Evolutionary conservation across 345 rosid genomes (phyloP), one percentile per base, ranked within the genome.

Genomic region (Dipteronia dyeriana): DNA sequence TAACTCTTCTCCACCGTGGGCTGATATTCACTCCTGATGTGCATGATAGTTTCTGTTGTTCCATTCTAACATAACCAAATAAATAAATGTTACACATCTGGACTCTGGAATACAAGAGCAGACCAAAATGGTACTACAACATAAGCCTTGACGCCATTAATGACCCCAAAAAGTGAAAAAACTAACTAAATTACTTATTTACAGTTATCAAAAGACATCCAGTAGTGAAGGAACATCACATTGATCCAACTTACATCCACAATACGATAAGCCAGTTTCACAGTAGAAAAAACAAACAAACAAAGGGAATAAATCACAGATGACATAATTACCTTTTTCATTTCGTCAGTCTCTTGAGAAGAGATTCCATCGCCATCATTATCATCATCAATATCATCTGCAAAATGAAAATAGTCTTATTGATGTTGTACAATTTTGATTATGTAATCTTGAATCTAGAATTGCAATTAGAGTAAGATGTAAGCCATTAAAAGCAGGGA

Each of bases 381-480:
- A 49, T 65, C 82, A 63, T 86, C 88, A 70, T 86, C 89, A 53
- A 82, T 92, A 81, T 75, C 81, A 66, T 87, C 95, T 90, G 84
- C 79, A 79, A 84, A 67, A 39, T 54, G 13, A 1, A 74, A 80
- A 34, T 2, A 22, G 38, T 57, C 51, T 38, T 0, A 69, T 20
- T 51, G 13, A 26, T n/a, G n/a, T n/a, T n/a, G n/a, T n/a, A n/a
- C n/a, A n/a, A n/a, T n/a, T n/a, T n/a, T n/a, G n/a, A n/a, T n/a
- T n/a, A n/a, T n/a, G n/a, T n/a, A n/a, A n/a, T n/a, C n/a, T n/a
- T n/a, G n/a, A n/a, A n/a, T n/a, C n/a, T n/a, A n/a, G n/a, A n/a
- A n/a, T n/a, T n/a, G n/a, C n/a, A n/a, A n/a, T n/a, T n/a, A n/a
- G n/a, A n/a, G n/a, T n/a, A n/a, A n/a, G n/a, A n/a, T n/a, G n/a